These are phyloP conservation scores for Rhytidhysteron rufulum DNA, from an alignment of 2,329 filamentous ascomycete genomes.

Conservation along the genomic window DNA sequence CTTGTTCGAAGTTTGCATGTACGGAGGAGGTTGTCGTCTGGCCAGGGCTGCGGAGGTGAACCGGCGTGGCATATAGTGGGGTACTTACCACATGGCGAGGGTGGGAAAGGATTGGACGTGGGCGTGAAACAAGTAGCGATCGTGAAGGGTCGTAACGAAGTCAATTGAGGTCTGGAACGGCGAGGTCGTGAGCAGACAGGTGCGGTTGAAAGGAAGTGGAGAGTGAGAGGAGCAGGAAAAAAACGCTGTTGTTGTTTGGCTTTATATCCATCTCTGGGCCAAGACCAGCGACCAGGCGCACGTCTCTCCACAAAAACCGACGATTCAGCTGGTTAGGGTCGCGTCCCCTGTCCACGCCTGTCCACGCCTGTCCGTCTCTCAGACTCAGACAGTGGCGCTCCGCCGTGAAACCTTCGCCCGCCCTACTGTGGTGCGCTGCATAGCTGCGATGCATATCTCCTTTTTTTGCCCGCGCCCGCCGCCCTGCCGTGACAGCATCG, in stretches of 20 bases:
- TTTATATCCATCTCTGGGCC: constrained; percentile 26
- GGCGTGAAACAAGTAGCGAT: constrained; percentile 25
- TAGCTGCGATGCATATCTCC: neutral
- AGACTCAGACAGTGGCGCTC: neutral
- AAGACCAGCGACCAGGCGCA: constrained; percentile 13
- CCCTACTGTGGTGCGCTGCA: neutral
- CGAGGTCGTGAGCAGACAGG: constrained; percentile 12
- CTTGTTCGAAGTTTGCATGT: no score
- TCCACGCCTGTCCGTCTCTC: constrained; percentile 16
- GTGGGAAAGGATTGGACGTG: constrained; percentile 21
- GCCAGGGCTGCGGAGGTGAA: neutral
- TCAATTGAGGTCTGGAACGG: constrained; percentile 11
- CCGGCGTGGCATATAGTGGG: constrained; percentile 17
- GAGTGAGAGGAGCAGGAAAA: constrained; percentile 22
- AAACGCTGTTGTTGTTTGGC: constrained; percentile 26
- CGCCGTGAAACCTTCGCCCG: constrained; percentile 1
- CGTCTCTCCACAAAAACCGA: constrained; percentile 16
- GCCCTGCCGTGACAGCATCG: constrained; percentile 6
- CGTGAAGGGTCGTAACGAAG: no score
- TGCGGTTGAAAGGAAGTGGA: constrained; percentile 16
- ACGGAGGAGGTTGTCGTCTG: neutral
- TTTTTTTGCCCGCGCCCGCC: neutral
- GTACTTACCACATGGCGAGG: constrained; percentile 37
- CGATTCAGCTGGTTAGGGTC: constrained; percentile 20
- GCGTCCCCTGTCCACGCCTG: no score